Base-by-base conservation (phyloP, 202 grass and related monocot species). In the Zoysia matrella region DNA sequence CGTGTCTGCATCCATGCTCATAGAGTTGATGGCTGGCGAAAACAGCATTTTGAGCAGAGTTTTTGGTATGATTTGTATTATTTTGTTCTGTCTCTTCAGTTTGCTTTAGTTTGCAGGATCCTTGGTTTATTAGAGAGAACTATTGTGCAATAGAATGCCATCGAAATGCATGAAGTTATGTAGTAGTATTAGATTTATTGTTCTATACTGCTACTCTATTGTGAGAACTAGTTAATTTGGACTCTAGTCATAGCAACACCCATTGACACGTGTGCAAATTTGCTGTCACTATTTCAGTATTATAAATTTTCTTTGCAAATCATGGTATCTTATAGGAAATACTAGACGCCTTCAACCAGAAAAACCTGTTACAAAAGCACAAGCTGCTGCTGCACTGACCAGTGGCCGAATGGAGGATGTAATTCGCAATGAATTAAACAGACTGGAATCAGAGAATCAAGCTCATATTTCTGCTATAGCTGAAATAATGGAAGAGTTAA, bases 301-400 rank as follows among this genome's bases (percentile, higher is more conserved):
- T 47, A 6, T 56, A 58, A 30, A 36, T 75, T 97, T 65, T 72
- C 41, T 67, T 73, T 60, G 57, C 8, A 36, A 47, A 75, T 86
- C 4, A 50, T 69, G 75, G 48, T 41, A 80, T 84, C 41, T 88
- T 16, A 53, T 88, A 99, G 92, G 96, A 84, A 98, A 99, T 64
- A 91, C 90, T 41, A 99, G 96, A 80, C 85, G 89, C 57, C 93
- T 99, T 83, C 92, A 88, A 87, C 96, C 91, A 63, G 76, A 89
- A 76, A 99, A 86, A 78, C 91, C 91, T 83, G 93, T 95, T 69
- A 99, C 89, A 58, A 99, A 90, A 89, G 96, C 89, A 36, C 30
- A 36, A 36, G 30, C 30, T 36, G 30, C 30, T 36, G 30, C 30
- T 36, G 30, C 30, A 36, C 65, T 99, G 51, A 92, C 85, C 69